Conservation (phyloP, 73 alveolate species). For the Paramecium sonneborni region DNA sequence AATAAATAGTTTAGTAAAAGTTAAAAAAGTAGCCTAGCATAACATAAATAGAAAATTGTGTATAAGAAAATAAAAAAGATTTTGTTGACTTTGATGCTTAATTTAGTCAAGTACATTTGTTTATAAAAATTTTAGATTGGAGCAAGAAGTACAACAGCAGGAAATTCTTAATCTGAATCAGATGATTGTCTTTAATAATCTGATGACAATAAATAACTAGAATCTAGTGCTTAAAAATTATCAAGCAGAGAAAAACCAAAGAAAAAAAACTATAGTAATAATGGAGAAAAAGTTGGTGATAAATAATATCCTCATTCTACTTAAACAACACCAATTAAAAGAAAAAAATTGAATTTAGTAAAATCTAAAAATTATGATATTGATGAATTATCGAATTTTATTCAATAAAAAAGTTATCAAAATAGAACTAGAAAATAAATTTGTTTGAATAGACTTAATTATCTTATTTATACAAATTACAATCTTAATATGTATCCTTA, state of each 20-base stretch:
- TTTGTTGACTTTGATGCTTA: neutral
- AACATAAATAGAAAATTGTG: neutral
- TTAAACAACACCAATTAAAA: constrained; percentile 20
- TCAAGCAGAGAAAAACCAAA: neutral
- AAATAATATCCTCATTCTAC: constrained; percentile 28
- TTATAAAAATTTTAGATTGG: neutral
- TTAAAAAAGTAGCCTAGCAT: neutral
- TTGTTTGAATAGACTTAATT: constrained; percentile 11
- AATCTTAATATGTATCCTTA: neutral
- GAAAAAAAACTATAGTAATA: neutral
- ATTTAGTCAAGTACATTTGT: neutral
- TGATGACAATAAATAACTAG: neutral
- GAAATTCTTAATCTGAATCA: constrained; percentile 23
- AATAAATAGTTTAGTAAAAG: neutral
- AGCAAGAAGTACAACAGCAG: constrained; percentile 31
- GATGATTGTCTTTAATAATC: neutral
- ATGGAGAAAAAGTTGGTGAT: neutral
- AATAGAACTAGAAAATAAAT: neutral
- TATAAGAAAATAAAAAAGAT: neutral
- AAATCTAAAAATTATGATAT: neutral
- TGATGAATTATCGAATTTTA: neutral
- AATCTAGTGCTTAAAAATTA: neutral
- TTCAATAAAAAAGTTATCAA: neutral
- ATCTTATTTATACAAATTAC: neutral
- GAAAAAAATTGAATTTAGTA: neutral